Base-by-base conservation (phyloP, 2,329 filamentous ascomycete genomes). In the Talaromyces verruculosus region DNA sequence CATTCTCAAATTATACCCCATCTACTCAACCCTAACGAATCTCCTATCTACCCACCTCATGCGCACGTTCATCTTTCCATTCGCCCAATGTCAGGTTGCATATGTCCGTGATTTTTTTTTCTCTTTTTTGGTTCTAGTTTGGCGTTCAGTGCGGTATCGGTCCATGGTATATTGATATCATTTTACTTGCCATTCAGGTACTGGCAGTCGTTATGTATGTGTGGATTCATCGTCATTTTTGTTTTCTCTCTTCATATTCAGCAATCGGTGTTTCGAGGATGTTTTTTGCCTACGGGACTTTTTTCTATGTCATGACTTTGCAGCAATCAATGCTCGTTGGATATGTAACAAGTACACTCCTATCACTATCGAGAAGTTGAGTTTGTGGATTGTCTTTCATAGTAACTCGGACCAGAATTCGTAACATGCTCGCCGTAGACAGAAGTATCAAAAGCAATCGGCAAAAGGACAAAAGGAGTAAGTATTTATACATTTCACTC, bases 101-200 rank as follows among this genome's bases (percentile, higher is more conserved):
- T 57, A 45, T 63, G 25, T 55, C 25, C 25, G 35, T 25, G n/a
- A 53, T 55, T 43, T 37, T n/a, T 28, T 41, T 30, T 28, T 22
- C 13, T 28, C 19, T 47, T 64, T 33, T 25, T 25, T 25, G 25
- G 53, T 28, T 64, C 33, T 57, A 33, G 51, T 47, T 45, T 45
- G 62, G 62, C 51, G 62, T 64, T 58, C 22, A 43, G 33, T 39
- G 25, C 39, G 35, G 15, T 53, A 19, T 55, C 22, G 25, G 11
- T 28, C 17, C 15, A 41, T 30, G 61, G 35, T 57, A 30, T 49
- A 5, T 58, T 58, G 39, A 41, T 63, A 53, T 43, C 45, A 62
- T 28, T 30, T 51, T 62, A 62, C 45, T 63, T 63, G 47, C 61
- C 61, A 57, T 43, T 45, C 61, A 22, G 61, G 61, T 60, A 63